phyloP scores from a whole-genome alignment of 2,329 filamentous ascomycete species.

The Nemania abortiva region DNA sequence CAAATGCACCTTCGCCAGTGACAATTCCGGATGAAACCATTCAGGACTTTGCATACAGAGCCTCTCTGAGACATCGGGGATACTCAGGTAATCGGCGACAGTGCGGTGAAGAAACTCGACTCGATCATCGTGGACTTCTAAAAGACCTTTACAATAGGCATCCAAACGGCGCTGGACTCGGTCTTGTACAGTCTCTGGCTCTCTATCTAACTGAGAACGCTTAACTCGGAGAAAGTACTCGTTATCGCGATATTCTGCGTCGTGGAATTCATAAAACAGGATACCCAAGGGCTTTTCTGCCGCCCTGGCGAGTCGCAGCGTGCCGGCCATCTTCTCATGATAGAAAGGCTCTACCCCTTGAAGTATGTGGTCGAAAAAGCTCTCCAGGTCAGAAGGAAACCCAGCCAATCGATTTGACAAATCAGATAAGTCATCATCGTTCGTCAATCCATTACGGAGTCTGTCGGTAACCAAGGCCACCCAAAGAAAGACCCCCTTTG shows the following conservation, averaged over 20 bases:
- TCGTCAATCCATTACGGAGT: conserved; percentile 29
- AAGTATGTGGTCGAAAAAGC: conserved; percentile 33
- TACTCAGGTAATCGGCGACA: conserved; percentile 25
- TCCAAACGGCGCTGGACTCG: conserved; percentile 23
- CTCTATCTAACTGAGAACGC: neutral
- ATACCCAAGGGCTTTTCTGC: conserved; percentile 21
- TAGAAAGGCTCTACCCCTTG: conserved; percentile 35
- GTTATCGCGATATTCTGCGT: conserved; percentile 31
- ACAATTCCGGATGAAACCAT: conserved; percentile 30
- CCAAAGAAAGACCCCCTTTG: conserved; percentile 36
- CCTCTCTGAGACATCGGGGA: conserved; percentile 19
- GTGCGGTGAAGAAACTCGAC: conserved; percentile 32
- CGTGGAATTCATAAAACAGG: conserved; percentile 30
- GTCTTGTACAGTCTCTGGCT: neutral
- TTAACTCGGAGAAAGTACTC: conserved; percentile 24
- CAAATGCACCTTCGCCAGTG: conserved; percentile 24
- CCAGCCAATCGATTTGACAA: conserved; percentile 19
- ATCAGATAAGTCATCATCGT: conserved; percentile 31
- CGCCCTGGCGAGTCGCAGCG: conserved; percentile 19
- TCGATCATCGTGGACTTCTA: conserved; percentile 22
- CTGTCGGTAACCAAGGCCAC: conserved; percentile 23
- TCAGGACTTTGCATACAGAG: conserved; percentile 20
- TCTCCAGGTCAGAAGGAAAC: conserved; percentile 31
- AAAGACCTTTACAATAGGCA: conserved; percentile 24
- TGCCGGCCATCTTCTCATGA: conserved; percentile 32